Conservation (phyloP, 192 early-diverging fungal species). For the Mortierella claussenii region DNA sequence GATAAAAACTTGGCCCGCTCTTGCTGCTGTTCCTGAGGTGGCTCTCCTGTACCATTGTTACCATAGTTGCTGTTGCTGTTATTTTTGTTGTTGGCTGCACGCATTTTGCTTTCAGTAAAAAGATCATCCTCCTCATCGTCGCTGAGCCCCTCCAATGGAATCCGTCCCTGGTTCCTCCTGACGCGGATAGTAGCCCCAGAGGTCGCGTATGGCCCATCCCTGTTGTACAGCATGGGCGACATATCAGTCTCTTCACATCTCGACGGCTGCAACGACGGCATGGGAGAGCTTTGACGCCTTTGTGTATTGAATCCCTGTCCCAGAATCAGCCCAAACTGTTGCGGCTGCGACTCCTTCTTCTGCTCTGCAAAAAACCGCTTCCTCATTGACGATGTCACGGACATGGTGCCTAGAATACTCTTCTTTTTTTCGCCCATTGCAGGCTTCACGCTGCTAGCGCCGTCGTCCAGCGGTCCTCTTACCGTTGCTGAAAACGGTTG, state of each 20-base stretch:
- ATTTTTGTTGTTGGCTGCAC: not conserved
- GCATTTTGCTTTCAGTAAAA: not conserved
- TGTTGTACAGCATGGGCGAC: not conserved
- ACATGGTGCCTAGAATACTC: constrained; percentile 42
- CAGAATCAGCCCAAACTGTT: constrained; percentile 3
- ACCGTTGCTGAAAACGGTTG: not conserved
- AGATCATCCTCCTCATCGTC: constrained; percentile 19
- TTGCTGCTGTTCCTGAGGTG: constrained; percentile 1
- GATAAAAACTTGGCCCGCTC: constrained; percentile 35
- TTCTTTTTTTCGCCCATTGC: constrained; percentile 14
- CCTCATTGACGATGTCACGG: constrained; percentile 41
- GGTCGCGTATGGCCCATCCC: constrained; percentile 14
- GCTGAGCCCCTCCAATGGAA: constrained; percentile 16
- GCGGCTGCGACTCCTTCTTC: constrained; percentile 27
- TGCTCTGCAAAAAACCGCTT: constrained; percentile 49
- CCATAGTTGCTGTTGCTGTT: too few species aligned
- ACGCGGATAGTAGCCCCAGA: constrained; percentile 15
- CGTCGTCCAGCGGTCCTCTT: constrained; percentile 13
- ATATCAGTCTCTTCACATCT: constrained; percentile 4
- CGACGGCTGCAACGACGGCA: not conserved
- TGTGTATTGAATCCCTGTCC: not conserved
- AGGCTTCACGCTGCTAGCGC: not conserved
- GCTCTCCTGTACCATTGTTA: not conserved
- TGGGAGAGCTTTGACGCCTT: constrained; percentile 2
- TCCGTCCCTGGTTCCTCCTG: constrained; percentile 5